A percentile compares a stretch with the other conserved stretches of the same genome.
Conservation (phyloP, 495 filamentous ascomycete genomes). For the Chaetomium fimeti region DNA sequence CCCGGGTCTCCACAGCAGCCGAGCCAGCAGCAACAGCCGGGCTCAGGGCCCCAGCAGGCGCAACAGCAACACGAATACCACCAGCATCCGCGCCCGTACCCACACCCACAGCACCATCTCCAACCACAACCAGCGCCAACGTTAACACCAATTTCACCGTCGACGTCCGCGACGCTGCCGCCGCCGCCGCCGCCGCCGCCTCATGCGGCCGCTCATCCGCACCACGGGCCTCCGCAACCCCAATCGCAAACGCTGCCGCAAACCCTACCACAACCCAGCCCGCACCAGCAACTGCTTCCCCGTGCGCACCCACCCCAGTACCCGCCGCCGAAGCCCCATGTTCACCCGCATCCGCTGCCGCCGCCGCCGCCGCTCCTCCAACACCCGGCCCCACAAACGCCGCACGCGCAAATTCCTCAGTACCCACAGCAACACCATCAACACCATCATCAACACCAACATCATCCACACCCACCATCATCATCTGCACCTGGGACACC, state of each 20-base stretch:
- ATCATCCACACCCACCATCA: slow-evolving; percentile 8
- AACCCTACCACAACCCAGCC: background rate
- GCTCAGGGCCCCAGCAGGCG: slow-evolving; percentile 15
- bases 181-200: slow-evolving; percentile 1
- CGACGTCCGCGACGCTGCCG: slow-evolving; percentile 1
- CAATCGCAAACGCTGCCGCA: slow-evolving; percentile 17
- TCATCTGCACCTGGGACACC: slow-evolving; percentile 12
- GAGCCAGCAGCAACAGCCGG: background rate
- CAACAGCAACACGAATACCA: slow-evolving; percentile 10
- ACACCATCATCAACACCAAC: slow-evolving; percentile 10
- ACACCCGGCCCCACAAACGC: slow-evolving; percentile 4
- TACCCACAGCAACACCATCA: slow-evolving; percentile 6
- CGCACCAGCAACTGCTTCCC: slow-evolving; percentile 10
- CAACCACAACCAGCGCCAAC: slow-evolving; percentile 3
- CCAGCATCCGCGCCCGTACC: slow-evolving; percentile 5
- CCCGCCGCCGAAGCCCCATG: slow-evolving; percentile 4
- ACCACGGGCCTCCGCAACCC: slow-evolving; percentile 6
- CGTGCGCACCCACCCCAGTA: slow-evolving; percentile 1
- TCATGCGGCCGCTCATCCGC: slow-evolving; percentile 2
- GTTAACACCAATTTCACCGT: background rate
- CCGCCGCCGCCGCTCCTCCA: background rate
- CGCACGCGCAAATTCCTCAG: slow-evolving; percentile 16
- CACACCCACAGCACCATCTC: slow-evolving; percentile 2
- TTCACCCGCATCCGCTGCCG: background rate
- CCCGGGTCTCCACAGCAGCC: slow-evolving; percentile 10